These are phyloP conservation scores for Podila clonocystis DNA, from an alignment of 192 early-diverging fungal species.

Conservation along the genomic window DNA sequence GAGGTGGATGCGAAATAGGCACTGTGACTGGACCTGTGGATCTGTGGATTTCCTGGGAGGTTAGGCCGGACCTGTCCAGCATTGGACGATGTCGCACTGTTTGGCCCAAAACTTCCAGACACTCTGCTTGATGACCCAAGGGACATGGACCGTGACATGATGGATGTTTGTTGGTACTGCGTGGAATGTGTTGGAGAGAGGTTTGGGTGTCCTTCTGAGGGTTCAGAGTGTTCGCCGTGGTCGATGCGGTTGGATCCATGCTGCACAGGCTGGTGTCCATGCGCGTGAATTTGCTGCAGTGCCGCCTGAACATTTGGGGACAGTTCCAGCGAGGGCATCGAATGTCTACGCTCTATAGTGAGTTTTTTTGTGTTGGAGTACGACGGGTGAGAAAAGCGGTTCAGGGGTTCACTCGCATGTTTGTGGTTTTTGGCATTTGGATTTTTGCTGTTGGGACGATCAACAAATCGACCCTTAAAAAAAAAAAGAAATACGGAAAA, in stretches of 20 bases:
- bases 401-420: too few relatives aligned
- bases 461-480: too few relatives aligned
- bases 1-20: slow-evolving; percentile 17
- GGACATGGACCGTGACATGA: slow-evolving; percentile 36
- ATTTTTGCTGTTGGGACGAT: too few relatives aligned
- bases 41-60: slow-evolving; percentile 31
- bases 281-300: neutral
- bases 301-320: slow-evolving; percentile 17
- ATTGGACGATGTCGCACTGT: neutral
- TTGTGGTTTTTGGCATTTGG: too few relatives aligned
- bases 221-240: neutral
- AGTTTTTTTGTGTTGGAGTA: neutral
- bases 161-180: slow-evolving; percentile 18
- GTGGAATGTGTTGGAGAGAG: neutral
- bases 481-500: too few relatives aligned
- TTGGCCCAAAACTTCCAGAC: slow-evolving; percentile 1
- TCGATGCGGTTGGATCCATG: neutral
- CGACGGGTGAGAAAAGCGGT: neutral
- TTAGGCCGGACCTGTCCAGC: slow-evolving; percentile 28
- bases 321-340: slow-evolving; percentile 37
- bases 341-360: slow-evolving; percentile 35
- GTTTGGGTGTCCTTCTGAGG: neutral
- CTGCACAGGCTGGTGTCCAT: neutral
- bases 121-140: slow-evolving; percentile 13
- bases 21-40: slow-evolving; percentile 29